Percentiles rank a stretch among this genome's conserved stretches.
Evolutionary conservation across 163 green algal species (phyloP).

Genomic region (Botryococcus braunii): DNA sequence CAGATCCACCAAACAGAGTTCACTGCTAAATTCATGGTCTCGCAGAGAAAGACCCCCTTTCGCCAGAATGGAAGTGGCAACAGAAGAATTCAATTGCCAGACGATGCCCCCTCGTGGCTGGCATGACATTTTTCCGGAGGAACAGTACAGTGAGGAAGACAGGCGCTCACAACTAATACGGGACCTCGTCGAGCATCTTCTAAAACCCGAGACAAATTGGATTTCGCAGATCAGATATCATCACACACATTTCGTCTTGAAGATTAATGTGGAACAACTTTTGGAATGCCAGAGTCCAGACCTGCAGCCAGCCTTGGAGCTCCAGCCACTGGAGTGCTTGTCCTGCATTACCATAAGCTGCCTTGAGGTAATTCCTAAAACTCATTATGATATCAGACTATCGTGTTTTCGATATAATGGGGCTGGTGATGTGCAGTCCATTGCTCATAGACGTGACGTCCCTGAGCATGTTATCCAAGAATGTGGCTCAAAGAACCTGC

Average conservation of each 20-base stretch:
- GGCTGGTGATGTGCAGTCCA: constrained; percentile 21
- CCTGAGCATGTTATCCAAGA: not conserved
- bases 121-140: not conserved
- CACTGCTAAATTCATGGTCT: not conserved
- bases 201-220: not conserved
- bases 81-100: constrained; percentile 9
- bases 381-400: not conserved
- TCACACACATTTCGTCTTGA: not conserved
- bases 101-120: not conserved
- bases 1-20: no score
- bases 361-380: constrained; percentile 37
- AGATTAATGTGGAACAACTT: not conserved
- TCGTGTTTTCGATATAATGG: not conserved
- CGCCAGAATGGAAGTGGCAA: not conserved
- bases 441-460: constrained; percentile 27
- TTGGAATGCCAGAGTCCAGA: constrained; percentile 26
- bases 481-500: not conserved
- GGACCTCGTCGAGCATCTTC: not conserved
- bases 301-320: constrained; percentile 44
- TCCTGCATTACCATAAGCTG: constrained; percentile 45
- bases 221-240: not conserved
- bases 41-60: not conserved
- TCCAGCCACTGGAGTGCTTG: constrained; percentile 50
- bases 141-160: not conserved
- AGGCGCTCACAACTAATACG: not conserved